A percentile compares a stretch with the other conserved stretches of the same genome.
phyloP scores from a whole-genome alignment of 2,329 filamentous ascomycete genomes.

The Diaporthe citri region DNA sequence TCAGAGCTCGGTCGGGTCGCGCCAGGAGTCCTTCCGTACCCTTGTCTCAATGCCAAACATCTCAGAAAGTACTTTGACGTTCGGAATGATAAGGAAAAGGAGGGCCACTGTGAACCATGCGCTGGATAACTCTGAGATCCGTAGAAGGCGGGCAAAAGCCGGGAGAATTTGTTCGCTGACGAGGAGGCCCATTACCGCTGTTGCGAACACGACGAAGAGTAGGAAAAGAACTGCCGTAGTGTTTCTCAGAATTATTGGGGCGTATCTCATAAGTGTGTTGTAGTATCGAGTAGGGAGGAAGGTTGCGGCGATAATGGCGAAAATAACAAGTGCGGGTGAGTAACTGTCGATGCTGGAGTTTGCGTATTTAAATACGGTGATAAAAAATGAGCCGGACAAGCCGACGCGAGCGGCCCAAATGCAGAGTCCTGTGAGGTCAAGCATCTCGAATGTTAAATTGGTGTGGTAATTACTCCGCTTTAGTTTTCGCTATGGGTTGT shows the following conservation, averaged over 20 bases:
- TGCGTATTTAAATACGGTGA: neutral
- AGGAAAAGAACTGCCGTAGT: neutral
- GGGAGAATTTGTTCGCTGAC: neutral
- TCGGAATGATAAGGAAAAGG: neutral
- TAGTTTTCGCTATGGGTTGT: neutral
- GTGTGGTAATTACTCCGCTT: too few species aligned
- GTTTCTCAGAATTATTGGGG: too few species aligned
- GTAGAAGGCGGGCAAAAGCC: neutral
- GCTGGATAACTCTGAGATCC: neutral
- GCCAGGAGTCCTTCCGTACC: neutral
- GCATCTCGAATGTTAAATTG: neutral
- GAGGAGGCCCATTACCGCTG: neutral
- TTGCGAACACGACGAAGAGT: neutral
- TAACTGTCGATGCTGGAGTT: neutral
- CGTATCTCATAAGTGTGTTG: too few species aligned
- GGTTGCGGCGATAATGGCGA: neutral
- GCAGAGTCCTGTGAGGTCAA: fast-evolving
- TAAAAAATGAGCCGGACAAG: neutral
- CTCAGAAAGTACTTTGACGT: neutral
- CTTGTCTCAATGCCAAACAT: too few species aligned
- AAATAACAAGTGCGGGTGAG: neutral
- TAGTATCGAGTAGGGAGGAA: neutral
- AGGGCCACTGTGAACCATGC: neutral
- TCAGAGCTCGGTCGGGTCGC: neutral
- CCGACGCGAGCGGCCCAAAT: neutral